phyloP scores from a whole-genome alignment of 176 grass and related monocot species.

The Olyra latifolia region DNA sequence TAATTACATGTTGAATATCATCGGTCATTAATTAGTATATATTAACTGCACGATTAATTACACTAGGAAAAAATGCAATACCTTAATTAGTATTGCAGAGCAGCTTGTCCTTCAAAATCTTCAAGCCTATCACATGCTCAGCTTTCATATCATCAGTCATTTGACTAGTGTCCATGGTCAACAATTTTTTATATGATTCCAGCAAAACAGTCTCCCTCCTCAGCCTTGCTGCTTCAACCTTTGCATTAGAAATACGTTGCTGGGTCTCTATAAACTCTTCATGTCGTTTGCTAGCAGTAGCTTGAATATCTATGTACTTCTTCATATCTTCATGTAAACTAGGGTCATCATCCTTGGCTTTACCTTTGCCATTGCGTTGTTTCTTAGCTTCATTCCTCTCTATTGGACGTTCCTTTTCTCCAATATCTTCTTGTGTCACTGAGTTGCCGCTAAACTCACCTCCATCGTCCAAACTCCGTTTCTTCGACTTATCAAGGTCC shows the following conservation, averaged over 20 bases:
- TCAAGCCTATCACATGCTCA: too few relatives aligned
- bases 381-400: too few relatives aligned
- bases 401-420: too few relatives aligned
- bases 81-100: too few relatives aligned
- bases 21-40: too few relatives aligned
- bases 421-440: too few relatives aligned
- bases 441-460: background rate
- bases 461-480: background rate
- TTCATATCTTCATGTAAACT: background rate
- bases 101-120: too few relatives aligned
- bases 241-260: background rate
- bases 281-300: background rate
- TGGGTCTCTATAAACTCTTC: background rate
- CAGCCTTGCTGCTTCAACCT: background rate
- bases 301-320: background rate
- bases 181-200: background rate
- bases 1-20: too few relatives aligned
- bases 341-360: background rate
- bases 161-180: background rate
- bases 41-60: too few relatives aligned
- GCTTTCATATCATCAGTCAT: too few relatives aligned
- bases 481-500: background rate
- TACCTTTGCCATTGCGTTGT: background rate
- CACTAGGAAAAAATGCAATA: too few relatives aligned
- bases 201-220: background rate